Evolutionary conservation across 768 basidiomycete species (phyloP).

Genomic region (Mycena haematopus): DNA sequence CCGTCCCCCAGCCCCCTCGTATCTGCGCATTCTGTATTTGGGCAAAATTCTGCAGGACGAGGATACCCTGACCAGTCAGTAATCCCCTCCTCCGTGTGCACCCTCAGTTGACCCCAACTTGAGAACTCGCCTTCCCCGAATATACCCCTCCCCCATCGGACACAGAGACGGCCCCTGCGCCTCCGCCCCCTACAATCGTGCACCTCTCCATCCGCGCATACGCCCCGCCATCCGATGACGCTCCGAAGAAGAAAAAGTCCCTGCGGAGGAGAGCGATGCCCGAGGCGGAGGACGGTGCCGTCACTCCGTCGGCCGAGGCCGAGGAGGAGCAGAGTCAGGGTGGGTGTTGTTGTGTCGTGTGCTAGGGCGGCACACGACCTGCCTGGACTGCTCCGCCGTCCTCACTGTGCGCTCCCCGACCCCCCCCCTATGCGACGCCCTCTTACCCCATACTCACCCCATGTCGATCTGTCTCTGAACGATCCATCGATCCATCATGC

Average conservation of each 20-base stretch:
- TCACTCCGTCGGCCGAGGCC: background rate
- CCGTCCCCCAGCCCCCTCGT: constrained; percentile 77
- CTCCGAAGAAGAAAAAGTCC: constrained; percentile 61
- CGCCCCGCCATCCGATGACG: constrained; percentile 54
- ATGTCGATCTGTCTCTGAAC: no score
- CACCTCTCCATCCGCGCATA: constrained; percentile 76
- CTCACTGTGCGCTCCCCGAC: no score
- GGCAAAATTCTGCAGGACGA: constrained; percentile 88
- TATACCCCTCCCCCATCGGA: constrained; percentile 41
- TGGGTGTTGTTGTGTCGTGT: no score
- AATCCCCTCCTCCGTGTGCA: constrained; percentile 8
- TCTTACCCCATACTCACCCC: no score
- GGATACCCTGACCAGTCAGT: constrained; percentile 71
- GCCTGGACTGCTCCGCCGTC: no score
- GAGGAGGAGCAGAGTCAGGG: no score
- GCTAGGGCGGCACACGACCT: no score
- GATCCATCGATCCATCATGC: no score
- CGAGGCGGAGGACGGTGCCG: constrained; percentile 9
- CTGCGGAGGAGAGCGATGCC: constrained; percentile 8
- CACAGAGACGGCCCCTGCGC: constrained; percentile 25
- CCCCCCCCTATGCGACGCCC: no score
- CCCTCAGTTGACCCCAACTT: background rate
- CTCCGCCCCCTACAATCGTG: constrained; percentile 62
- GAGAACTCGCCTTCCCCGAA: constrained; percentile 50
- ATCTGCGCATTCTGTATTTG: constrained; percentile 75